Evolutionary conservation across 768 basidiomycete genomes (phyloP).

Genomic region (Lactifluus hygrophoroides): DNA sequence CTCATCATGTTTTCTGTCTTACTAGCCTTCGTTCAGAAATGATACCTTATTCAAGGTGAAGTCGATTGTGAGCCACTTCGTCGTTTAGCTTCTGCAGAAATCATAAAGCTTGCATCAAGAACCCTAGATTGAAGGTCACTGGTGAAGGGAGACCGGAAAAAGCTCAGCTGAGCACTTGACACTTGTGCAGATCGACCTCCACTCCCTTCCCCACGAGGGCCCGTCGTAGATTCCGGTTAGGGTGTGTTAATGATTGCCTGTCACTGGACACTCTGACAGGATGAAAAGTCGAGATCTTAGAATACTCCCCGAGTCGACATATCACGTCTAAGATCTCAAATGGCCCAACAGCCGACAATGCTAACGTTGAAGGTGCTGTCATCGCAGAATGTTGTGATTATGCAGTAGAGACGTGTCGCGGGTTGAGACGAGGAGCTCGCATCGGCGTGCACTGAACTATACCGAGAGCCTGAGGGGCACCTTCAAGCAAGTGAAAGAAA

Average conservation of each 20-base stretch:
- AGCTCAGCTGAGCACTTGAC: no score
- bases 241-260: constrained; percentile 16
- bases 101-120: neutral
- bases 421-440: neutral
- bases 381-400: neutral
- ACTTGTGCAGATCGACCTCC: constrained; percentile 10
- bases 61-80: neutral
- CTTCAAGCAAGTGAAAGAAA: neutral
- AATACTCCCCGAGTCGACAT: constrained; percentile 31
- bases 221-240: constrained; percentile 11
- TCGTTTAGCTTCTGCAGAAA: neutral
- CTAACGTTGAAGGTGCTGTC: neutral
- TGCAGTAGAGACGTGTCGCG: neutral
- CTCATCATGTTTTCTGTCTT: neutral
- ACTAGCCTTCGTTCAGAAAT: neutral
- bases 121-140: no score
- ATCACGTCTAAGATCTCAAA: constrained; percentile 51
- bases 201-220: constrained; percentile 15
- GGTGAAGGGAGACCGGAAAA: no score
- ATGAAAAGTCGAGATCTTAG: constrained; percentile 21
- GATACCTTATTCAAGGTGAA: no score
- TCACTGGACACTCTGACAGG: constrained; percentile 3
- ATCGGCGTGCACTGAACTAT: neutral
- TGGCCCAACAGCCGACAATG: constrained; percentile 22
- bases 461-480: neutral